Conservation (phyloP, 73 alveolate species). For the Paramecium sexaurelia region DNA sequence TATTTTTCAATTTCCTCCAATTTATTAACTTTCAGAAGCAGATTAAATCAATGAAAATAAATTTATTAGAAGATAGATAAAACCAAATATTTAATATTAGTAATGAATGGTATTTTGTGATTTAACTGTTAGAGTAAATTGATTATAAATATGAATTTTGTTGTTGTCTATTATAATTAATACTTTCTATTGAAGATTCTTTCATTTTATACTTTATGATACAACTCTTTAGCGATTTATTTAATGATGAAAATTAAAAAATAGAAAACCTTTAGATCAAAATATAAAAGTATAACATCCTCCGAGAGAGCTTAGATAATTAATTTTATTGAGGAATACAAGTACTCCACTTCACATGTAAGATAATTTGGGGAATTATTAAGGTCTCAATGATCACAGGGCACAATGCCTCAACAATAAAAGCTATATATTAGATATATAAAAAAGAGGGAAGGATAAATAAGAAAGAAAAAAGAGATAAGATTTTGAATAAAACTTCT, state of each 20-base stretch:
- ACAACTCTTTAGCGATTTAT: background rate
- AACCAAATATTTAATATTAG: too few relatives aligned
- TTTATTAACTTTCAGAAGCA: too few relatives aligned
- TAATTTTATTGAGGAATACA: background rate
- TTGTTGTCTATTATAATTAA: background rate
- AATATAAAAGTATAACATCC: constrained; percentile 23
- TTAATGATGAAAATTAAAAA: background rate
- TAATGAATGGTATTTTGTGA: too few relatives aligned
- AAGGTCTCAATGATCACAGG: constrained; percentile 35
- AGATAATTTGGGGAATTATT: too few relatives aligned
- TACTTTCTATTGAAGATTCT: background rate
- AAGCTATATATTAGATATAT: constrained; percentile 1
- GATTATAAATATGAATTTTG: background rate
- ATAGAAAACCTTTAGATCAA: constrained; percentile 3
- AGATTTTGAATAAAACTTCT: background rate
- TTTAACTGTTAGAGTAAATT: background rate
- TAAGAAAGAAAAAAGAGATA: constrained; percentile 37
- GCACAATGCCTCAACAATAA: constrained; percentile 40
- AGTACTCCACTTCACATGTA: background rate
- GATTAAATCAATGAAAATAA: too few relatives aligned
- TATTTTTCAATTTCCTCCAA: too few relatives aligned
- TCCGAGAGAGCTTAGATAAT: constrained; percentile 30
- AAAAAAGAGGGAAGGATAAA: constrained; percentile 18
- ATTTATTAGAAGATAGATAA: too few relatives aligned
- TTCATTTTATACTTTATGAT: background rate